phyloP scores from a whole-genome alignment of 257 asterid genomes.

The Ligustrum vulgare region DNA sequence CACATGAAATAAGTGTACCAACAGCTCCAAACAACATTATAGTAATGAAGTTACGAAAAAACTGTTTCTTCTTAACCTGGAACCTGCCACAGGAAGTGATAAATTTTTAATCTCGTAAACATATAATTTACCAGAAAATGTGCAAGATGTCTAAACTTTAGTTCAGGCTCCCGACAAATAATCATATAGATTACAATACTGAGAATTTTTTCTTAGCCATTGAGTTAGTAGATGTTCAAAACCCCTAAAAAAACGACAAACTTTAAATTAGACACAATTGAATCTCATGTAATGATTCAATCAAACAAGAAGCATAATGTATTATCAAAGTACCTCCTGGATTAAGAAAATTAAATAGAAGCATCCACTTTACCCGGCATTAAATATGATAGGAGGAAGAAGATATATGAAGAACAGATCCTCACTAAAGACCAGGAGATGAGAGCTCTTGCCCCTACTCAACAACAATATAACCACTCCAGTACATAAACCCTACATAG shows the following conservation, averaged over 20 bases:
- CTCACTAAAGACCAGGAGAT: slow-evolving; percentile 41
- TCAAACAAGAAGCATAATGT: not conserved
- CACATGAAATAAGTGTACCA: slow-evolving; percentile 43
- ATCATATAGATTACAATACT: not conserved
- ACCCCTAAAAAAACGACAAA: not conserved
- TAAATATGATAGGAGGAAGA: slow-evolving; percentile 49
- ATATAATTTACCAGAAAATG: not conserved
- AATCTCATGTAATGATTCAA: not conserved
- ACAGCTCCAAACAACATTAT: slow-evolving; percentile 47
- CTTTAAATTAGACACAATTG: not conserved
- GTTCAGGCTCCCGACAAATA: not conserved
- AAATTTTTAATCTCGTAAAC: not conserved
- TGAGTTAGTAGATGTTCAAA: not conserved
- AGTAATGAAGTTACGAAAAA: slow-evolving; percentile 49
- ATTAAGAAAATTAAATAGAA: not conserved
- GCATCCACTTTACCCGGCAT: slow-evolving; percentile 38
- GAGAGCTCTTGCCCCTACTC: slow-evolving; percentile 41
- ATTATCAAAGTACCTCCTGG: not conserved
- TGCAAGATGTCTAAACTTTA: not conserved
- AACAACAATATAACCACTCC: slow-evolving; percentile 41
- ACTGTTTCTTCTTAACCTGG: slow-evolving; percentile 52
- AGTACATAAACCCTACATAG: slow-evolving; percentile 35
- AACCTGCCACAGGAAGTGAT: slow-evolving; percentile 30
- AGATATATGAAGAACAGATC: slow-evolving; percentile 50
- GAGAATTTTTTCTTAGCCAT: not conserved